A percentile compares a stretch with the other conserved stretches of the same genome.
Evolutionary conservation across 345 rosid genomes (phyloP).

Genomic region (Bruguiera parviflora): DNA sequence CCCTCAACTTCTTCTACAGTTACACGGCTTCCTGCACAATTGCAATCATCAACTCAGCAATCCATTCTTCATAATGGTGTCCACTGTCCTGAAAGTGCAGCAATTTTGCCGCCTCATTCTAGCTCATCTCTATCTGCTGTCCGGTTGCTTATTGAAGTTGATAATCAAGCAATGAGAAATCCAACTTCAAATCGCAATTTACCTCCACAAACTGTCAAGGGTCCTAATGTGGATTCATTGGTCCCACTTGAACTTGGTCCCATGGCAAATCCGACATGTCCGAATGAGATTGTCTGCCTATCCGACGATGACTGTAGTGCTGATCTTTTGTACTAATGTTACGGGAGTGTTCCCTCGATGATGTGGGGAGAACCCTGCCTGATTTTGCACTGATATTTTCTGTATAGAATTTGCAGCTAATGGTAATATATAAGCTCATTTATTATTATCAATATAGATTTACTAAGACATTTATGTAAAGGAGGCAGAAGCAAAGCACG

Average conservation of each 20-base stretch:
- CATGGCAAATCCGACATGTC: slow-evolving; percentile 3
- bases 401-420: no score
- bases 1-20: slow-evolving; percentile 13
- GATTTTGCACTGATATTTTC: no score
- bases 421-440: no score
- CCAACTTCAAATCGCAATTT: slow-evolving; percentile 11
- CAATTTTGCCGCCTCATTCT: slow-evolving; percentile 12
- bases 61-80: slow-evolving; percentile 7
- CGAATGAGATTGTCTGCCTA: slow-evolving; percentile 42
- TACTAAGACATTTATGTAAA: no score
- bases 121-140: slow-evolving; percentile 15
- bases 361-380: not conserved
- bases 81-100: slow-evolving; percentile 9
- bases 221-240: slow-evolving; percentile 4
- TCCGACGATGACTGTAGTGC: slow-evolving; percentile 50
- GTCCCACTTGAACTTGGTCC: slow-evolving; percentile 13
- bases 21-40: slow-evolving; percentile 10
- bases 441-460: no score
- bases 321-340: not conserved
- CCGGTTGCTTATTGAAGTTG: slow-evolving; percentile 21
- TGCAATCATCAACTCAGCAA: slow-evolving; percentile 17
- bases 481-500: no score
- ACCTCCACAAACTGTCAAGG: slow-evolving; percentile 2
- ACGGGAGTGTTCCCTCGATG: not conserved
- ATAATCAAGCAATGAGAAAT: slow-evolving; percentile 15